Evolutionary conservation across 2,329 filamentous ascomycete genomes (phyloP).

Genomic region (Cladosporium oxysporum): DNA sequence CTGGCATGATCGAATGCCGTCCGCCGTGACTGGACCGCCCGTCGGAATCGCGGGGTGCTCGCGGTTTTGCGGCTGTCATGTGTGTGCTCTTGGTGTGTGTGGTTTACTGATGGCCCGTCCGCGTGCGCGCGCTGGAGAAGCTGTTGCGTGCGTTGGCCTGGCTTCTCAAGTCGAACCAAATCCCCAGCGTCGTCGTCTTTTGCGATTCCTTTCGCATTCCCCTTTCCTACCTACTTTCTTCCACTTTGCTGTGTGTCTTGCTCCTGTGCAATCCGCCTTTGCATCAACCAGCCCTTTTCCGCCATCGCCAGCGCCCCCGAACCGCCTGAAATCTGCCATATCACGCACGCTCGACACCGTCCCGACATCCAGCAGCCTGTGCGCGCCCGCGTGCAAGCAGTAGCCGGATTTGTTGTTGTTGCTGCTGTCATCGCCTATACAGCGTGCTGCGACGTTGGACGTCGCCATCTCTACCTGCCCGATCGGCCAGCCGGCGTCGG

Average conservation of each 20-base stretch:
- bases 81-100: conserved; percentile 1
- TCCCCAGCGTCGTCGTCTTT: conserved; percentile 13
- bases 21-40: not conserved
- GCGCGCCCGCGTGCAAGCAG: not conserved
- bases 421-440: conserved; percentile 16
- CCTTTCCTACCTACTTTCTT: conserved; percentile 22
- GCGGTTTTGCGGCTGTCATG: conserved; percentile 8
- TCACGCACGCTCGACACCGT: not conserved
- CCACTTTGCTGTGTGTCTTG: conserved; percentile 11
- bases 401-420: conserved; percentile 5
- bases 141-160: conserved; percentile 20
- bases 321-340: not conserved
- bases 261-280: not conserved
- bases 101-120: conserved; percentile 17
- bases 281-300: conserved; percentile 2
- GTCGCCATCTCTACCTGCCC: not conserved
- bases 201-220: conserved; percentile 10
- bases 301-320: conserved; percentile 10
- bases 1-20: conserved; percentile 5
- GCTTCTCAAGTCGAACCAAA: not conserved
- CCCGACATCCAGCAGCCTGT: conserved; percentile 1
- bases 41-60: conserved; percentile 5
- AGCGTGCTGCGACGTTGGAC: conserved; percentile 10
- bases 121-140: conserved; percentile 13
- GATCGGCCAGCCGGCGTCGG: conserved; percentile 15